These are phyloP conservation scores for Emericellopsis terricola DNA, from an alignment of 495 filamentous ascomycete genomes.

Conservation along the genomic window DNA sequence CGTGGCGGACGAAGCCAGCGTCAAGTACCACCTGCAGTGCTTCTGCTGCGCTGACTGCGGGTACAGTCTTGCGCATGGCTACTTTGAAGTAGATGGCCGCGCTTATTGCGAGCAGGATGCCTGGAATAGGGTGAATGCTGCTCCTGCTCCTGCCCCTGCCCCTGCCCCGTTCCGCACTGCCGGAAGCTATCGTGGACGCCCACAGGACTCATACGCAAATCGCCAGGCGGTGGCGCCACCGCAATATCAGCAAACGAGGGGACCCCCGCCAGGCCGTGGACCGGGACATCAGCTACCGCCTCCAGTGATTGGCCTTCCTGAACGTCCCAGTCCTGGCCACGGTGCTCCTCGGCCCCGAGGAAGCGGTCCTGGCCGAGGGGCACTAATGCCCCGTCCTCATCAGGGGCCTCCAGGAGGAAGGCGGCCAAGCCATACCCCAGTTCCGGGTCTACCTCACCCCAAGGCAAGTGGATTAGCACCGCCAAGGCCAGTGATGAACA, in stretches of 20 bases:
- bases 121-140: conserved; percentile 30
- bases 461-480: too few species aligned
- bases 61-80: conserved; percentile 42
- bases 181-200: too few species aligned
- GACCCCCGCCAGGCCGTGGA: too few species aligned
- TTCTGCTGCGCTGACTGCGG: conserved; percentile 59
- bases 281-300: too few species aligned
- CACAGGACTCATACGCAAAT: neutral
- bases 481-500: conserved; percentile 44
- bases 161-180: too few species aligned
- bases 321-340: conserved; percentile 7
- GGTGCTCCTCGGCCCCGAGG: conserved; percentile 1
- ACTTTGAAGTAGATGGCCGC: conserved; percentile 32
- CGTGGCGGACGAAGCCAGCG: conserved; percentile 60
- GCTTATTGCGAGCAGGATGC: conserved; percentile 79
- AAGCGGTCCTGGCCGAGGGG: conserved; percentile 1
- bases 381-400: neutral
- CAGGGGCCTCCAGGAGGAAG: too few species aligned
- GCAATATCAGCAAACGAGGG: too few species aligned
- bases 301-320: neutral
- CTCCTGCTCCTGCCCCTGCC: conserved; percentile 16
- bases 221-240: too few species aligned
- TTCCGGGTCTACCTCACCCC: too few species aligned
- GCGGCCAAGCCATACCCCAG: too few species aligned
- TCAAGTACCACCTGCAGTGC: conserved; percentile 76